These are phyloP conservation scores for Lipomyces yamadae DNA, from an alignment of 805 yeast genomes.

Conservation along the genomic window DNA sequence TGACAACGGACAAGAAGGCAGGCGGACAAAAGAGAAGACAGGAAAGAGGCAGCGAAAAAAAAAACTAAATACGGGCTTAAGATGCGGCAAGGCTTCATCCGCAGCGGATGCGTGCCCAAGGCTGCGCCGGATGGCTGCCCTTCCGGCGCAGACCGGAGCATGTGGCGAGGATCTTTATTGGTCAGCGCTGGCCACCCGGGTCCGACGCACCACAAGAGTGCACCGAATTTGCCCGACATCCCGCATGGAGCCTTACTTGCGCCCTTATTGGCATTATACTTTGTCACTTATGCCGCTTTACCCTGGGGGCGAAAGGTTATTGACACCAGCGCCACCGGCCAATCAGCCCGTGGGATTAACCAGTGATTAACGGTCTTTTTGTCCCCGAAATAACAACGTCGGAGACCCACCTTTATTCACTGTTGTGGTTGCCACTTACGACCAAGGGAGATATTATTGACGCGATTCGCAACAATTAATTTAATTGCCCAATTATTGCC, in stretches of 20 bases:
- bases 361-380: neutral
- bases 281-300: neutral
- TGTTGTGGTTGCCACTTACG: too few species aligned
- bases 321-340: constrained; percentile 2
- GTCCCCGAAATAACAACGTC: neutral
- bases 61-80: neutral
- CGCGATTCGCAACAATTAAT: too few species aligned
- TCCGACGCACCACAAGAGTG: neutral
- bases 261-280: neutral
- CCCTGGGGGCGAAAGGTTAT: too few species aligned
- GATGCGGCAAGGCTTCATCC: neutral
- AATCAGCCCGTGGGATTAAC: neutral
- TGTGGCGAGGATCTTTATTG: neutral
- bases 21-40: neutral
- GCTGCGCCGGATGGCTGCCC: neutral
- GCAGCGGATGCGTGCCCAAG: neutral
- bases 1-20: neutral
- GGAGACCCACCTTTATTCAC: too few species aligned
- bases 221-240: constrained; percentile 1
- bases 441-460: too few species aligned
- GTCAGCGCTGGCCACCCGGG: neutral
- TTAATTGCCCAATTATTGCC: too few species aligned
- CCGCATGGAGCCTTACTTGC: neutral
- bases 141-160: neutral
- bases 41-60: neutral